Evolutionary conservation across 1,139 yeast species (phyloP).

Genomic region (Suhomyces anneliseae): DNA sequence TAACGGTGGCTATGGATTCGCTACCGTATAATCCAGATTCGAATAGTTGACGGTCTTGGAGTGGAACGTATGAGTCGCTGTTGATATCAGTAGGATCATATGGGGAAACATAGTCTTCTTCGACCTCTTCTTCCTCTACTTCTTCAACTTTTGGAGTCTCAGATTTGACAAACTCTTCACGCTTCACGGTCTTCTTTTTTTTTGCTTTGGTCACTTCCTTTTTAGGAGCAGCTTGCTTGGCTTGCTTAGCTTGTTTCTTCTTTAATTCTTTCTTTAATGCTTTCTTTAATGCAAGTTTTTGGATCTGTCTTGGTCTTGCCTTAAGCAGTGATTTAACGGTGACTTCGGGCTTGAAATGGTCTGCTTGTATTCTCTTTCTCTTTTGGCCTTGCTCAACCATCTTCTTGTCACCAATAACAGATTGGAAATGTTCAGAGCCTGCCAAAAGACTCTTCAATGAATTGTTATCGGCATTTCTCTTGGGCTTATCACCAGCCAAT

Average conservation of each 20-base stretch:
- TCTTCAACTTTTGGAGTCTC: neutral
- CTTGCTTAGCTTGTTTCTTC: constrained; percentile 1
- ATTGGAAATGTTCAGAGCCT: constrained; percentile 36
- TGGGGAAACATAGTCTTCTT: constrained; percentile 16
- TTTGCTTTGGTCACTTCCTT: neutral
- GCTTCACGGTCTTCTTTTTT: constrained; percentile 14
- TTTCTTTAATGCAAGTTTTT: constrained; percentile 7
- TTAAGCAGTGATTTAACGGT: constrained; percentile 2
- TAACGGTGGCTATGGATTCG: constrained; percentile 26
- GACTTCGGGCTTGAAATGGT: constrained; percentile 27
- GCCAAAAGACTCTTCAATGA: constrained; percentile 6
- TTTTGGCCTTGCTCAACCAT: constrained; percentile 33
- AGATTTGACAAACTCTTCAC: constrained; percentile 1
- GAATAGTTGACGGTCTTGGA: constrained; percentile 37
- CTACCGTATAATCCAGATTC: constrained; percentile 24
- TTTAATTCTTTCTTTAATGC: constrained; percentile 3
- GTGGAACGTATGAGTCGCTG: constrained; percentile 34
- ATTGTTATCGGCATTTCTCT: constrained; percentile 3
- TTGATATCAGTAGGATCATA: constrained; percentile 42
- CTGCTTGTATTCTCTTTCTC: constrained; percentile 30
- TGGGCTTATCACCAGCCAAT: neutral
- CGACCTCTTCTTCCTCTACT: constrained; percentile 3
- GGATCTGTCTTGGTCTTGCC: constrained; percentile 9
- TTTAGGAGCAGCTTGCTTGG: neutral
- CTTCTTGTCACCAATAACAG: constrained; percentile 38